Percentiles rank a stretch among this genome's conserved stretches.
phyloP scores from a whole-genome alignment of 495 filamentous ascomycete genomes.

The Hypoxylon perforatum region DNA sequence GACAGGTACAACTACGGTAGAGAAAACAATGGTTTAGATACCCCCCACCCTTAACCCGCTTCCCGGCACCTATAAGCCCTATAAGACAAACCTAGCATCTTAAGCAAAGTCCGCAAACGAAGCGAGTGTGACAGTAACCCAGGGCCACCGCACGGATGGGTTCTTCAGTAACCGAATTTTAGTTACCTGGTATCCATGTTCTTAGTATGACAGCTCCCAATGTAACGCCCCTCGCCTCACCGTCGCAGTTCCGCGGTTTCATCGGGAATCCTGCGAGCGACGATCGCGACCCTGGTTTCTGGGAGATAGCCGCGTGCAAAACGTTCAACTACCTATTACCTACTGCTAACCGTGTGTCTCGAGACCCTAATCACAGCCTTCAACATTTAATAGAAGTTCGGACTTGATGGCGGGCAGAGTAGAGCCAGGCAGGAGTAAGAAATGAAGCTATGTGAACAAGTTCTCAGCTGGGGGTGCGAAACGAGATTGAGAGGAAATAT shows the following conservation, averaged over 20 bases:
- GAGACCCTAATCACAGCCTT: too few species aligned
- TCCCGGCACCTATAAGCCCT: background rate
- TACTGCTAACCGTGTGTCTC: too few species aligned
- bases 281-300: constrained; percentile 8
- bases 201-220: constrained; percentile 12
- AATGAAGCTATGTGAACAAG: too few species aligned
- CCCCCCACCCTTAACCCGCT: too few species aligned
- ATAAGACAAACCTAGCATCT: constrained; percentile 9
- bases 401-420: too few species aligned
- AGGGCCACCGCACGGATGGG: too few species aligned
- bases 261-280: constrained; percentile 14
- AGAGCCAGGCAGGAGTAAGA: too few species aligned
- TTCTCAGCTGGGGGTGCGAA: too few species aligned
- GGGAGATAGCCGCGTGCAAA: constrained; percentile 17
- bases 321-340: constrained; percentile 3
- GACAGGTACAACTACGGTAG: background rate
- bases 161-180: too few species aligned
- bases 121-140: constrained; percentile 20
- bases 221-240: constrained; percentile 20
- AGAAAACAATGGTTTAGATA: constrained; percentile 13
- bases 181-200: constrained; percentile 9
- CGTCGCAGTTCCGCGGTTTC: constrained; percentile 1
- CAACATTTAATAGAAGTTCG: too few species aligned
- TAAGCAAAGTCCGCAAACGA: constrained; percentile 2
- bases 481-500: too few species aligned